Conservation (phyloP, 2,329 filamentous ascomycete species). For the Ophiosphaerella herpotricha region DNA sequence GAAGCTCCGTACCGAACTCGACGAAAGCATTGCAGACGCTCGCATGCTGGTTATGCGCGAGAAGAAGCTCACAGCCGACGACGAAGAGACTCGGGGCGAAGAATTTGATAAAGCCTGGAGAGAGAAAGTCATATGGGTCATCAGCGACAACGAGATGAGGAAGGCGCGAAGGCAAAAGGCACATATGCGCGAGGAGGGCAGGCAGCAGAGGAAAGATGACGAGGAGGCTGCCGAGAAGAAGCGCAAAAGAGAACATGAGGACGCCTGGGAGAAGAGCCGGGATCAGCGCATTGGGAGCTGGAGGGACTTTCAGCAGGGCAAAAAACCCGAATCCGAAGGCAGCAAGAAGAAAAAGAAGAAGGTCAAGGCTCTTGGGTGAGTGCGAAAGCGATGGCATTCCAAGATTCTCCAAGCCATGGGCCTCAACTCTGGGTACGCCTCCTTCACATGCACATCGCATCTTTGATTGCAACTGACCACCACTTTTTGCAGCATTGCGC, state of each 20-base stretch:
- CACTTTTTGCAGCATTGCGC: not conserved
- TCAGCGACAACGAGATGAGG: conserved; percentile 90
- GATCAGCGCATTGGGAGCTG: conserved; percentile 93
- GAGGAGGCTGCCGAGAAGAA: conserved; percentile 73
- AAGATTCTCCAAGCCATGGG: not conserved
- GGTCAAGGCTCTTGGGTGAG: conserved; percentile 57
- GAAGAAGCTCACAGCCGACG: conserved; percentile 89
- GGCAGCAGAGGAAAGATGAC: conserved; percentile 83
- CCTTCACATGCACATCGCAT: too few relatives aligned
- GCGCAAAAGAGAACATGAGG: conserved; percentile 78
- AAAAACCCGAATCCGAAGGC: conserved; percentile 54
- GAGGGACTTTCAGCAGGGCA: conserved; percentile 82
- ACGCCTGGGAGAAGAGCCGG: conserved; percentile 91
- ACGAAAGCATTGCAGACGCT: conserved; percentile 95
- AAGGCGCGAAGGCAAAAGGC: conserved; percentile 85
- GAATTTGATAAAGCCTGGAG: conserved; percentile 86
- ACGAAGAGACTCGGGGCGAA: conserved; percentile 80
- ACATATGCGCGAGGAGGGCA: conserved; percentile 94
- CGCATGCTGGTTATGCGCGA: conserved; percentile 94
- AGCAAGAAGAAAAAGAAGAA: conserved; percentile 58
- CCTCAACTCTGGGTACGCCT: too few relatives aligned
- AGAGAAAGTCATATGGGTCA: conserved; percentile 84
- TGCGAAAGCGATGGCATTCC: not conserved
- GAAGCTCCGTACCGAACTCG: conserved; percentile 82
- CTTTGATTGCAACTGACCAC: not conserved